A percentile compares a stretch with the other conserved stretches of the same genome.
Evolutionary conservation across 2,329 filamentous ascomycete genomes (phyloP).

Genomic region (Zasmidium angulare): DNA sequence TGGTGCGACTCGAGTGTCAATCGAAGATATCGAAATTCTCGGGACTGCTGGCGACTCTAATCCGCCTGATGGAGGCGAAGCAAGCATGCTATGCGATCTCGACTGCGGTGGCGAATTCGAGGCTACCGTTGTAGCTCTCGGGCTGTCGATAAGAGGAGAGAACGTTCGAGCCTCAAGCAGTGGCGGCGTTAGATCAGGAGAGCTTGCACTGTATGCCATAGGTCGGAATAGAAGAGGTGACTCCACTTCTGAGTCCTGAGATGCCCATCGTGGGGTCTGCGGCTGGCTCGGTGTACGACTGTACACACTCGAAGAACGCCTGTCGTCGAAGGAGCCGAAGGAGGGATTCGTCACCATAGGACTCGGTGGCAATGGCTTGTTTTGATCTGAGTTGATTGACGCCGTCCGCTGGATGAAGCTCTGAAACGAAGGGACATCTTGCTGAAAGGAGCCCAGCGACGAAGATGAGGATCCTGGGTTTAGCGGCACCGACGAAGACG

Average conservation of each 20-base stretch:
- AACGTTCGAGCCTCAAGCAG: conserved; percentile 28
- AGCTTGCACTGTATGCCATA: conserved; percentile 31
- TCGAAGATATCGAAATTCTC: not conserved
- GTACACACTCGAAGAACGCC: conserved; percentile 36
- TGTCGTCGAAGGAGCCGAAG: conserved; percentile 2
- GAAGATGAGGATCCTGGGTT: conserved; percentile 22
- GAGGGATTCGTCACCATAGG: conserved; percentile 15
- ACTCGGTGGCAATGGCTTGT: conserved; percentile 35
- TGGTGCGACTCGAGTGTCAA: not conserved
- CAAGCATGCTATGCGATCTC: not conserved
- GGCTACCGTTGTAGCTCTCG: not conserved
- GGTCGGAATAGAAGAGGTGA: conserved; percentile 25
- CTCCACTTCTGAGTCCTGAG: conserved; percentile 24
- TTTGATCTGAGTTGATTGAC: conserved; percentile 23
- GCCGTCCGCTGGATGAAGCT: conserved; percentile 34
- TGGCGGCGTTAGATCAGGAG: conserved; percentile 24
- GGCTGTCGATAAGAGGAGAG: conserved; percentile 25
- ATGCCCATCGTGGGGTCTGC: conserved; percentile 16
- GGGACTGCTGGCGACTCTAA: not conserved
- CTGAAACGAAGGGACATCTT: conserved; percentile 33
- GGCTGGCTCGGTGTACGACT: conserved; percentile 32
- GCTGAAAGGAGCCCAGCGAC: conserved; percentile 27
- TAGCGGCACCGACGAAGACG: conserved; percentile 10
- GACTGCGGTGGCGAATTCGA: not conserved
- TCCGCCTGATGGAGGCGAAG: not conserved